Conservation (phyloP, 208 protist genomes). For the Trypanosoma mega region DNA sequence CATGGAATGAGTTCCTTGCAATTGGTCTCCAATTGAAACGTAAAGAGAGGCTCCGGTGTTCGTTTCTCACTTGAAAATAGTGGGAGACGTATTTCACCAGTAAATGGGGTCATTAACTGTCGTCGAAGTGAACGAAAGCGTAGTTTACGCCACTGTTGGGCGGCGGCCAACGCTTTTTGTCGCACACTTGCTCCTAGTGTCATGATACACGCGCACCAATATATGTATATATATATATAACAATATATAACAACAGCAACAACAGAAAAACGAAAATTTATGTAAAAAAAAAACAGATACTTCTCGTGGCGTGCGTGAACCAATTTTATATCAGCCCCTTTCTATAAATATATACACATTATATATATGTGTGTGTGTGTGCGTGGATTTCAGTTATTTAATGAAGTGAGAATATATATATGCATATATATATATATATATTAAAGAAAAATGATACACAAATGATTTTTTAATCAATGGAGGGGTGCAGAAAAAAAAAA, state of each 20-base stretch:
- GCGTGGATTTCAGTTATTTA: no score
- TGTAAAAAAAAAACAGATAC: not conserved
- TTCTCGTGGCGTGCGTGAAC: no score
- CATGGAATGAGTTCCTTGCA: slow-evolving; percentile 23
- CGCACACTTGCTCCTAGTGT: slow-evolving; percentile 18
- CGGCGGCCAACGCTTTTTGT: slow-evolving; percentile 22
- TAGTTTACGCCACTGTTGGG: slow-evolving; percentile 35
- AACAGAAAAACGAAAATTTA: slow-evolving; percentile 3
- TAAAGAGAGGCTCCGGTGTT: not conserved
- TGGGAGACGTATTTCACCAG: slow-evolving; percentile 19
- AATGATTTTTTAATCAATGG: no score
- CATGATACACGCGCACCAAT: slow-evolving; percentile 7
- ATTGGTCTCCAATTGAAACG: slow-evolving; percentile 30
- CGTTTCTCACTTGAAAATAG: not conserved
- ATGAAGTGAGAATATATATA: no score
- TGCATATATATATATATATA: not conserved
- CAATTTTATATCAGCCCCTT: no score
- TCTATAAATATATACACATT: no score
- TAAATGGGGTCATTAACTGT: slow-evolving; percentile 21
- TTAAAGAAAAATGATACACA: no score
- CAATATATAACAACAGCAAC: not conserved
- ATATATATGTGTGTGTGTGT: no score
- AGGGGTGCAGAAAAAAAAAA: not conserved
- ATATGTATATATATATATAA: not conserved
- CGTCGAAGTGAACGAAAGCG: slow-evolving; percentile 29